These are phyloP conservation scores for Crassisporium funariophilum DNA, from an alignment of 768 basidiomycete species.

Conservation along the genomic window DNA sequence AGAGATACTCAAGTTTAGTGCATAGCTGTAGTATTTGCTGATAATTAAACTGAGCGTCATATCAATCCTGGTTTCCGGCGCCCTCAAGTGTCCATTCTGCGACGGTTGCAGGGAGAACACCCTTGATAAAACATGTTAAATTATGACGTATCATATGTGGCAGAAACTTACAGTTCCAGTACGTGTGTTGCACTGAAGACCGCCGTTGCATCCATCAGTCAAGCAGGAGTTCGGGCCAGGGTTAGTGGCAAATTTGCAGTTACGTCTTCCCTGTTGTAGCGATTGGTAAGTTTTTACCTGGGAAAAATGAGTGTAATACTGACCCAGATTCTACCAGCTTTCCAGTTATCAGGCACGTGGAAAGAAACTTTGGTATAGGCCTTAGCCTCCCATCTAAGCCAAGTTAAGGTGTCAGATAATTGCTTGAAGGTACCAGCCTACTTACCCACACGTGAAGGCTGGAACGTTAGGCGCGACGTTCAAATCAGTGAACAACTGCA, in stretches of 20 bases:
- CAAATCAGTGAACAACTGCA: constrained; percentile 61
- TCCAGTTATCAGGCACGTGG: constrained; percentile 64
- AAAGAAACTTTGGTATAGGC: constrained; percentile 43
- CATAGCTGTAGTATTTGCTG: too few species aligned
- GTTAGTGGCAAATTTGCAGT: constrained; percentile 58
- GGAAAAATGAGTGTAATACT: constrained; percentile 5
- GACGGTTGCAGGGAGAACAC: constrained; percentile 65
- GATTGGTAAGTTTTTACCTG: too few species aligned
- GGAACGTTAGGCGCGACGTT: constrained; percentile 50
- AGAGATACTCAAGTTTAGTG: too few species aligned
- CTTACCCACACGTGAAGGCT: constrained; percentile 43
- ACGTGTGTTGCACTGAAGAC: constrained; percentile 50
- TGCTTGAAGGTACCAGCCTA: too few species aligned
- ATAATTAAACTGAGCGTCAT: too few species aligned
- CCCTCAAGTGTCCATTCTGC: constrained; percentile 64
- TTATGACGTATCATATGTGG: neutral
- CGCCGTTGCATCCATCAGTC: constrained; percentile 67
- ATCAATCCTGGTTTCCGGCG: too few species aligned
- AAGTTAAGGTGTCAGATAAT: neutral
- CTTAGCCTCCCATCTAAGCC: constrained; percentile 43
- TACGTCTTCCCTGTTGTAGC: constrained; percentile 60
- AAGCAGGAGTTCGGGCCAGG: constrained; percentile 57
- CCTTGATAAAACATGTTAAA: constrained; percentile 26
- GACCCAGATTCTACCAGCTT: constrained; percentile 58
- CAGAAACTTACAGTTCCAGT: constrained; percentile 54